Conservation (phyloP, 345 rosid species). For the Aethionema arabicum region DNA sequence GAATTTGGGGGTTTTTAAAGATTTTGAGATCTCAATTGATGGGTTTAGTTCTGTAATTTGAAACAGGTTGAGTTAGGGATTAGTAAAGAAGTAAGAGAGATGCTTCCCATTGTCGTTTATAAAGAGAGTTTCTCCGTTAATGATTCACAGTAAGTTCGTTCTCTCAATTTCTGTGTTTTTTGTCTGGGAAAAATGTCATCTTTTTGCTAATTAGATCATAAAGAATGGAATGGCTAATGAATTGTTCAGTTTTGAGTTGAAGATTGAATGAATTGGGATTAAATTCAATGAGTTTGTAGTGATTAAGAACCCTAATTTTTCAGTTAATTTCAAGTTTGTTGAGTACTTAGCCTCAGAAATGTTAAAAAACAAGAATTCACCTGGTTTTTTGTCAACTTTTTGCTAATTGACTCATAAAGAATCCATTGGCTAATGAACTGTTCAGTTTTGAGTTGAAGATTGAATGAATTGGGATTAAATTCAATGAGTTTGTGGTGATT, state of each 20-base stretch:
- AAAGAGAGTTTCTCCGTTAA: constrained; percentile 66
- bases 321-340: too few relatives aligned
- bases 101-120: constrained; percentile 76
- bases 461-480: background rate
- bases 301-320: constrained; percentile 3
- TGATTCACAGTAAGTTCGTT: constrained; percentile 61
- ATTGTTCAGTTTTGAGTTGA: constrained; percentile 9
- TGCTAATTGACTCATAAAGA: background rate
- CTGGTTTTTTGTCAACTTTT: background rate
- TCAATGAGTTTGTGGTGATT: constrained; percentile 18
- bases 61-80: constrained; percentile 63
- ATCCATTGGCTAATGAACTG: background rate
- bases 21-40: background rate
- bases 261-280: background rate
- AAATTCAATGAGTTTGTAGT: constrained; percentile 17
- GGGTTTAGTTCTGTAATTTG: constrained; percentile 15
- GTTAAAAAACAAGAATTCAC: too few relatives aligned
- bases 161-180: background rate
- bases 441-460: constrained; percentile 7
- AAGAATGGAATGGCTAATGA: background rate
- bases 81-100: constrained; percentile 75
- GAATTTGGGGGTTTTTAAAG: background rate
- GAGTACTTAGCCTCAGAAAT: too few relatives aligned
- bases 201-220: background rate
- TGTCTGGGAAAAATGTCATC: background rate